Conservation (phyloP, 768 basidiomycete genomes). For the Neoboletus brunneissimus region DNA sequence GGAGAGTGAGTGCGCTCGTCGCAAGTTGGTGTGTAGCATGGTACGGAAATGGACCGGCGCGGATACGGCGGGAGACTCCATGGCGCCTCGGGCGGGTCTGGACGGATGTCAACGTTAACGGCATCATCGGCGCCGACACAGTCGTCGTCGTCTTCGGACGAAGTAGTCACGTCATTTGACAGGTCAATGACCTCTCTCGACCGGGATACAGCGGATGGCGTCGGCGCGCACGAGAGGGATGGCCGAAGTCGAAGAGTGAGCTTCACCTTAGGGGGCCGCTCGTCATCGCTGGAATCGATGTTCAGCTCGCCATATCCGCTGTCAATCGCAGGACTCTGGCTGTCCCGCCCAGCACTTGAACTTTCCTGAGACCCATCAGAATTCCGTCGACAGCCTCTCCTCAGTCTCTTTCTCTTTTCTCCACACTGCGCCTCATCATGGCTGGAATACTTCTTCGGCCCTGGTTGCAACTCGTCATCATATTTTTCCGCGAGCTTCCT, state of each 20-base stretch:
- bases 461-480: conserved; percentile 33
- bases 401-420: conserved; percentile 44
- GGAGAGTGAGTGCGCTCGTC: conserved; percentile 35
- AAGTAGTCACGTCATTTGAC: conserved; percentile 36
- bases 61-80: conserved; percentile 57
- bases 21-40: conserved; percentile 48
- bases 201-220: conserved; percentile 8
- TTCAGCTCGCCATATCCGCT: conserved; percentile 25
- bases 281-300: conserved; percentile 32
- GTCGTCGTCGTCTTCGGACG: conserved; percentile 38
- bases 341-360: conserved; percentile 10
- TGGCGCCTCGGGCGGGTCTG: conserved; percentile 34
- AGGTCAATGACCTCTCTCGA: conserved; percentile 39
- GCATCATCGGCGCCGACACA: conserved; percentile 21
- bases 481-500: conserved; percentile 30
- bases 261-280: conserved; percentile 60
- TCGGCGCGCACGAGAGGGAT: conserved; percentile 27
- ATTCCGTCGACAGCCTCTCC: conserved; percentile 30
- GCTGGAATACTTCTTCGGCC: conserved; percentile 43
- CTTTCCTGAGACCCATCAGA: conserved; percentile 16
- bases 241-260: conserved; percentile 62
- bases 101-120: conserved; percentile 20
- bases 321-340: conserved; percentile 25
- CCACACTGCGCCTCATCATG: conserved; percentile 39
- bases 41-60: conserved; percentile 56